These are phyloP conservation scores for Erysimum cheiranthoides DNA, from an alignment of 345 rosid genomes.

Conservation along the genomic window DNA sequence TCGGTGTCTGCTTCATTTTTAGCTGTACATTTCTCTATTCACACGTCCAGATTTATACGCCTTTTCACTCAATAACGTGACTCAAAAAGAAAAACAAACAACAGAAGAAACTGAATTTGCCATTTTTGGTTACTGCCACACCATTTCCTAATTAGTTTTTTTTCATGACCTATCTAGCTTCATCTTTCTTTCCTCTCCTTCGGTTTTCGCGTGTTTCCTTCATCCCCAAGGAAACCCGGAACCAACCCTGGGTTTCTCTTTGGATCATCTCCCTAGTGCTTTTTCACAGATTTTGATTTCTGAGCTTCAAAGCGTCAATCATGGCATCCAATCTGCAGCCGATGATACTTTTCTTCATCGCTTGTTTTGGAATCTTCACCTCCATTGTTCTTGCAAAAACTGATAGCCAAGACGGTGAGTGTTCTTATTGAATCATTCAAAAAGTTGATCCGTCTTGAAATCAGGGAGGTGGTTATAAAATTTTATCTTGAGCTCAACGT, in stretches of 20 bases:
- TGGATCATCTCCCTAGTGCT: conserved; percentile 31
- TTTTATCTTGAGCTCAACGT: conserved; percentile 20
- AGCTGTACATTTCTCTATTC: conserved; percentile 42
- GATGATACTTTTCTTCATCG: conserved; percentile 34
- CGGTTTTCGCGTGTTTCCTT: conserved; percentile 46
- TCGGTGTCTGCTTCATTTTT: conserved; percentile 42
- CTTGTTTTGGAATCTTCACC: conserved; percentile 49
- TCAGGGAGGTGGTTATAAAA: not conserved
- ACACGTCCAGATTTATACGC: conserved; percentile 51
- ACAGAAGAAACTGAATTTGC: conserved; percentile 36
- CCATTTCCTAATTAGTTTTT: conserved; percentile 31
- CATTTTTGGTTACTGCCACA: conserved; percentile 37
- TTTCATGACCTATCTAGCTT: conserved; percentile 41
- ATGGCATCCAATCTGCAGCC: conserved; percentile 31
- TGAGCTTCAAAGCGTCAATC: conserved; percentile 26
- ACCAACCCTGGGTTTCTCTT: conserved; percentile 45
- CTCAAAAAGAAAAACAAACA: not conserved
- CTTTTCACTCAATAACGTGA: conserved; percentile 41
- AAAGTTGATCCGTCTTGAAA: not conserved
- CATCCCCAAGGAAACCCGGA: conserved; percentile 45
- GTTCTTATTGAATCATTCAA: conserved; percentile 23
- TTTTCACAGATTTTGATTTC: conserved; percentile 10
- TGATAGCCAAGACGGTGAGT: conserved; percentile 60
- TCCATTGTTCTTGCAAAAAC: conserved; percentile 59
- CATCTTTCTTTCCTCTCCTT: conserved; percentile 34